Base-by-base conservation (phyloP, 2,329 filamentous ascomycete species). In the Epichloe glyceriae region DNA sequence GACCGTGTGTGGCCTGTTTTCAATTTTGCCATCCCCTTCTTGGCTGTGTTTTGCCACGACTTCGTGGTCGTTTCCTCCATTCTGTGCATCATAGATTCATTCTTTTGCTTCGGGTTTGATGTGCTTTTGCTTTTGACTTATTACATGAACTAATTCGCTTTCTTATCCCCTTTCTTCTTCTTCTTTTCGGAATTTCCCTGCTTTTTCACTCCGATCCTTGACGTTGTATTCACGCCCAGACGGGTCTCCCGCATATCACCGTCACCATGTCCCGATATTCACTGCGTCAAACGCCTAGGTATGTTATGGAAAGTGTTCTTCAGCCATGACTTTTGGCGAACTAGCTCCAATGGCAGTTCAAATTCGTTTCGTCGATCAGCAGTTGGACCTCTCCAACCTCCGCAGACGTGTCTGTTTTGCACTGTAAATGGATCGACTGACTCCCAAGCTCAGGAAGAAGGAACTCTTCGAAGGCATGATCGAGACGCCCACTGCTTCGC, bases 391-490 rank as follows among this genome's bases (percentile, higher is more conserved):
- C 19, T 8, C 26, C 42, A 34, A 4, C 10, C 5, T 22, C 12
- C 17, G 10, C 11, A 20, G 20, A 5, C 19, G 37, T 15, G 39
- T 17, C 39, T 34, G 42, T 30, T 17, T 50, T 37, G 19, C 39
- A 33, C 30, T 42, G 14, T 35, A 17, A 35, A 15, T 8, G n/a
- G 17, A 22, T 47, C 49, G 39, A 57, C 52, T 50, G 35, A 46
- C 20, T n/a, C 11, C 34, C 34, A 11, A 26, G 3, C 50, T 2
- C 39, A 81, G 78, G 57, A 81, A 81, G 65, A 79, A 78, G 66
- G 77, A 80, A 61, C 73, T 78, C 52, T 80, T 79, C 58, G 72
- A 78, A 37, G 78, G 78, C 58, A 79, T 81, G 77, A 67, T 81
- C 53, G 76, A 79, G 63, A 81, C 77, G 8, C 76, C 77, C 26